phyloP scores from a whole-genome alignment of 805 yeast genomes.

The Yamadazyma sp. region DNA sequence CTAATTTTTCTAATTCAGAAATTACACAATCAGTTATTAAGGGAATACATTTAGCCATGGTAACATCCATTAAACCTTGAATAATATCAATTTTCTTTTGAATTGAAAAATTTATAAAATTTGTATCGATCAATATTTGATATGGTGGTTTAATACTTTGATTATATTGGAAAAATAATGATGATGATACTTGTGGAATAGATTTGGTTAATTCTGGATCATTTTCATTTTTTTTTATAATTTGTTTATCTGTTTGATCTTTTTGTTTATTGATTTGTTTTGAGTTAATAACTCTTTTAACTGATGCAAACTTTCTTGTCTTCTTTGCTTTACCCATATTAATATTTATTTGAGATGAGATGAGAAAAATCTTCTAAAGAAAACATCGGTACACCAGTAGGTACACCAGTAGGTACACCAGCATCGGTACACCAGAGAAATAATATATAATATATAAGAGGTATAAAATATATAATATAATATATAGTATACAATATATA shows the following conservation, averaged over 20 bases:
- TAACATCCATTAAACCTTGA: conserved; percentile 95
- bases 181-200: conserved; percentile 90
- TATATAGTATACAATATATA: too few relatives aligned
- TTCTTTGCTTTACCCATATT: conserved; percentile 94
- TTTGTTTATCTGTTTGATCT: conserved; percentile 37
- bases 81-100: conserved; percentile 93
- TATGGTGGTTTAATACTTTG: conserved; percentile 97
- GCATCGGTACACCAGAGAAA: too few relatives aligned
- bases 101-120: conserved; percentile 93
- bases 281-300: conserved; percentile 74
- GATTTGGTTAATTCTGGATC: conserved; percentile 64
- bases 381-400: too few relatives aligned
- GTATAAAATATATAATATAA: too few relatives aligned
- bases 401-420: too few relatives aligned
- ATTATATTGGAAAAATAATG: conserved; percentile 91
- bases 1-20: conserved; percentile 96
- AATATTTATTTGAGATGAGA: neutral
- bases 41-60: conserved; percentile 94
- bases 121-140: conserved; percentile 93
- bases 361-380: neutral
- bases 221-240: conserved; percentile 43
- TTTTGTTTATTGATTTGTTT: conserved; percentile 62
- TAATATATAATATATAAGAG: too few relatives aligned
- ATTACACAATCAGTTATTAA: conserved; percentile 95
- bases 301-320: conserved; percentile 93